Evolutionary conservation across 2,329 filamentous ascomycete genomes (phyloP).

Genomic region (Tolypocladium capitatum): DNA sequence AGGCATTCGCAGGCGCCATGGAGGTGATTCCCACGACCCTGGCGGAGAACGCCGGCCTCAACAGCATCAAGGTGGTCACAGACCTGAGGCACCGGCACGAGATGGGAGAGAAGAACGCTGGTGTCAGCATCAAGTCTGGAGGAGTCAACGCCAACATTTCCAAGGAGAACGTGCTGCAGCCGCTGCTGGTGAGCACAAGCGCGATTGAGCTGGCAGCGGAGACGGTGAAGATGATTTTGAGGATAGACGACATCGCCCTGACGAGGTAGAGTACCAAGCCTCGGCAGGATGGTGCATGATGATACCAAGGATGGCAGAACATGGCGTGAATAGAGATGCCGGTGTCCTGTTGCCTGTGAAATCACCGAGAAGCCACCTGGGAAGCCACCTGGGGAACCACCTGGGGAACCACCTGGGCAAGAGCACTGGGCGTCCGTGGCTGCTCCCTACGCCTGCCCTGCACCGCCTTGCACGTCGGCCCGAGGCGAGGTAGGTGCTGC

Average conservation of each 20-base stretch:
- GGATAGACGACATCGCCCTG: slow-evolving; percentile 54
- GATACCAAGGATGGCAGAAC: slow-evolving; percentile 17
- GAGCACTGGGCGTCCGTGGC: not conserved
- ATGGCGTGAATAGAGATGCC: not conserved
- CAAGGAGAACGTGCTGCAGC: slow-evolving; percentile 94
- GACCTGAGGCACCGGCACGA: slow-evolving; percentile 90
- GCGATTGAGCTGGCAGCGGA: slow-evolving; percentile 94
- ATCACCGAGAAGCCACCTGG: too few species aligned
- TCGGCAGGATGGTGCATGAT: slow-evolving; percentile 21
- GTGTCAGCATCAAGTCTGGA: slow-evolving; percentile 94
- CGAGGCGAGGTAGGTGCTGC: not conserved
- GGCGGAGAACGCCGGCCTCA: slow-evolving; percentile 92
- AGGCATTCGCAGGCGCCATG: slow-evolving; percentile 94
- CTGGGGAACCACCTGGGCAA: too few species aligned
- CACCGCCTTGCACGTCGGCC: not conserved
- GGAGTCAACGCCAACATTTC: slow-evolving; percentile 95
- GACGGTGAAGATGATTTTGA: slow-evolving; percentile 88
- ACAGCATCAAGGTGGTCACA: slow-evolving; percentile 97
- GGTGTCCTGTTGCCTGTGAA: not conserved
- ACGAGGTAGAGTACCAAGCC: slow-evolving; percentile 32
- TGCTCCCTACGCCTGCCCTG: not conserved
- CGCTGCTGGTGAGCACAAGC: slow-evolving; percentile 89
- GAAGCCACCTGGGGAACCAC: too few species aligned
- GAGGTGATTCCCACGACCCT: slow-evolving; percentile 94
- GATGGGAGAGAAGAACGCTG: slow-evolving; percentile 87